Evolutionary conservation across 306 rosid genomes (phyloP), one percentile per base, ranked within the genome.

Genomic region (Vigna radiata): DNA sequence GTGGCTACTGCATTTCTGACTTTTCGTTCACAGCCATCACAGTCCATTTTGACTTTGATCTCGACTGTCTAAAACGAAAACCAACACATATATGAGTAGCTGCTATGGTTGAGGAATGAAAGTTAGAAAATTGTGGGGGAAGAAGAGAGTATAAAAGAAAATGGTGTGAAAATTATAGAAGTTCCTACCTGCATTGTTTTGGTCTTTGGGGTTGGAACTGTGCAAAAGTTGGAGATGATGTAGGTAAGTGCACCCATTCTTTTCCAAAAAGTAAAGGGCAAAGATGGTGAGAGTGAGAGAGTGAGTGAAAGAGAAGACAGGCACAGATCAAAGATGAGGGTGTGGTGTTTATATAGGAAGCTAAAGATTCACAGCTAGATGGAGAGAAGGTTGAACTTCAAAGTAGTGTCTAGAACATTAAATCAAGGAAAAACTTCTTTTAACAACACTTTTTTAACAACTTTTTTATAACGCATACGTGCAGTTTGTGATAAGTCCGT

Each of bases 11-110:
- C 91, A 53, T 89, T 81, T 87, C 87, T 85, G 47, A 93, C 91
- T 83, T 83, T 88, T 76, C 98, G 76, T 89, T 93, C 98, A 61
- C 98, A 93, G 31, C 98, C 98, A 85, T 91, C 96, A n/a, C 97
- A 91, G 77, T 91, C 97, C 92, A 91, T 91, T 85, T 91, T 91
- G 36, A 91, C 92, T 85, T 91, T 91, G 85, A 91, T 89, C 78
- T 91, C 94, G 39, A 89, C 97, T 67, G 90, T 91, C 97, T 91
- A 87, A 58, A 50, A 17, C 4, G 15, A 74, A 76, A 65, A 25
- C 37, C 23, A 62, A 83, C 4, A 64, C 13, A 41, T 41, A 41
- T 18, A 11, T 55, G 16, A 54, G 7, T 63, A 73, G 36, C 15
- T 14, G 5, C 8, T 44, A 11, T 0, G 66, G 46, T 55, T 37